These are phyloP conservation scores for Sparassis latifolia DNA, from an alignment of 1,284 basidiomycete species.

Conservation along the genomic window DNA sequence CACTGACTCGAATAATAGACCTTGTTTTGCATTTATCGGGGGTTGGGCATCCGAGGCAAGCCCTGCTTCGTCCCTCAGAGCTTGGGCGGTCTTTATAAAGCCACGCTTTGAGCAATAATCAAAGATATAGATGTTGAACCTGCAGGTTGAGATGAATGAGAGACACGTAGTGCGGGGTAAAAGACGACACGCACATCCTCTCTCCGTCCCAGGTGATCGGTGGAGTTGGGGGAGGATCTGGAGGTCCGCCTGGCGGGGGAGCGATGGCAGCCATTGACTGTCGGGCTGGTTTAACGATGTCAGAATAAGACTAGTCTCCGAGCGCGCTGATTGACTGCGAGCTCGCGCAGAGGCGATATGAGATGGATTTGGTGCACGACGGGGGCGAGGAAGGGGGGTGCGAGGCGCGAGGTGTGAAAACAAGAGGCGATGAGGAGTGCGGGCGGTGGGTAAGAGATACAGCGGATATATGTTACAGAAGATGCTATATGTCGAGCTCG, in stretches of 20 bases:
- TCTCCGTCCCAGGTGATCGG: conserved; percentile 49
- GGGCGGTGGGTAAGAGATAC: conserved; percentile 6
- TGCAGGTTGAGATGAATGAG: conserved; percentile 21
- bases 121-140: conserved; percentile 83
- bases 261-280: too few species aligned
- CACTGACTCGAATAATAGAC: conserved; percentile 74
- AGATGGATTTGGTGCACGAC: not conserved
- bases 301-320: too few species aligned
- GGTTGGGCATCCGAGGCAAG: conserved; percentile 53
- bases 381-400: not conserved
- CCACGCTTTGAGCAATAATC: conserved; percentile 78
- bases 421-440: conserved; percentile 1
- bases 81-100: conserved; percentile 59
- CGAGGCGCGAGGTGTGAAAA: not conserved
- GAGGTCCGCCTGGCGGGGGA: conserved; percentile 12
- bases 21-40: conserved; percentile 76
- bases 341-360: not conserved
- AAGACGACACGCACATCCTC: conserved; percentile 36
- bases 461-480: not conserved
- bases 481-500: conserved; percentile 5
- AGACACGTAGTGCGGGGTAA: not conserved
- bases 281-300: too few species aligned
- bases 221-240: conserved; percentile 3
- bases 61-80: conserved; percentile 58
- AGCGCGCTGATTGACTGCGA: too few species aligned